These are phyloP conservation scores for Exophiala sideris DNA, from an alignment of 2,329 filamentous ascomycete genomes.

Conservation along the genomic window DNA sequence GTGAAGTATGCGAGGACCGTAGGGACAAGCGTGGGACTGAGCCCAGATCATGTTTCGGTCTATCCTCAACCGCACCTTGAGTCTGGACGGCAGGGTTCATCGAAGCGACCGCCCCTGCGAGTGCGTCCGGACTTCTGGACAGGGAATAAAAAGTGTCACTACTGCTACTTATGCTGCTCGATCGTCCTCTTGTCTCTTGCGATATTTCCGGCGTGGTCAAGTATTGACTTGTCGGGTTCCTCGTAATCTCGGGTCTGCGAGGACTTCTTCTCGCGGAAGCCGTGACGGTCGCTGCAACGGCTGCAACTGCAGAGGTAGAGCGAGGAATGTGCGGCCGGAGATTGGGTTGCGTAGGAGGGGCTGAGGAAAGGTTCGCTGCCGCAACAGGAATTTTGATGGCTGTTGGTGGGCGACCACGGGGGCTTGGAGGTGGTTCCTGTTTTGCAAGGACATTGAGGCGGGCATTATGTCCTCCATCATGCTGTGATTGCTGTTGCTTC, in stretches of 20 bases:
- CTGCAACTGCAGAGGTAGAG: slow-evolving; percentile 25
- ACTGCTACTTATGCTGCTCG: slow-evolving; percentile 18
- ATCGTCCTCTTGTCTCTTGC: slow-evolving; percentile 7
- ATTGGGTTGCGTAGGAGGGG: slow-evolving; percentile 11
- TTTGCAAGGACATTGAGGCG: slow-evolving; percentile 1
- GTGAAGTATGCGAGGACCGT: slow-evolving; percentile 5
- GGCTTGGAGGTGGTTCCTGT: slow-evolving; percentile 2
- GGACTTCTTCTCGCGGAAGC: slow-evolving; percentile 25
- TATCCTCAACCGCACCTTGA: slow-evolving; percentile 11
- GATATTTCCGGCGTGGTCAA: slow-evolving; percentile 7
- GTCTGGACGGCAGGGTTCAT: slow-evolving; percentile 12
- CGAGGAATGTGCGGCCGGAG: slow-evolving; percentile 15
- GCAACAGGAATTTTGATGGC: slow-evolving; percentile 9
- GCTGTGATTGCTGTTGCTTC: slow-evolving; percentile 8
- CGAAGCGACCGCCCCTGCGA: slow-evolving; percentile 21
- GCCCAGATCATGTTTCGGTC: slow-evolving; percentile 11
- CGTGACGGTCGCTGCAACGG: slow-evolving; percentile 20
- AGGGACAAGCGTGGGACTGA: slow-evolving; percentile 9
- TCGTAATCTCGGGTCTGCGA: slow-evolving; percentile 15
- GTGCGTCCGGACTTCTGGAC: slow-evolving; percentile 17
- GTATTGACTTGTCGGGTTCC: slow-evolving; percentile 12
- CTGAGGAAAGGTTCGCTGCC: slow-evolving; percentile 5
- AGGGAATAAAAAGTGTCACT: slow-evolving; percentile 6
- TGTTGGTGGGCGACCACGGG: slow-evolving; percentile 14
- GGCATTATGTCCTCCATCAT: not conserved